These are phyloP conservation scores for Avena insularis DNA, from an alignment of 176 grass and related monocot species.

Conservation along the genomic window DNA sequence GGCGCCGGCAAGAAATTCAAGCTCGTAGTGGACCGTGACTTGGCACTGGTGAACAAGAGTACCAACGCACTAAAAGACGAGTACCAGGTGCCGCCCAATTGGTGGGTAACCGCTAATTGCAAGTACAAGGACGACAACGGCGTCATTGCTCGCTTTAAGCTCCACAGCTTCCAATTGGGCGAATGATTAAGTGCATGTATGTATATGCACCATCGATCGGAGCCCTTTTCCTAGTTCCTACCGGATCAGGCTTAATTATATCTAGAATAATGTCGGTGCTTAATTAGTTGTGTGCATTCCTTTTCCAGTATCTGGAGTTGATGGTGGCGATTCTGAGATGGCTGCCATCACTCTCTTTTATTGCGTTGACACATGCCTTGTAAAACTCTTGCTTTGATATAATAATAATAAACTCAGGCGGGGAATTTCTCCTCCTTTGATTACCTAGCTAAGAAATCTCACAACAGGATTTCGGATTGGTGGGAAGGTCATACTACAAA, in stretches of 20 bases:
- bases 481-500: too few relatives aligned
- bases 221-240: too few relatives aligned
- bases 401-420: too few relatives aligned
- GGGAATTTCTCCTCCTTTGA: too few relatives aligned
- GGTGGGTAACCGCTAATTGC: conserved; percentile 55
- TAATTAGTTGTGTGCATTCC: neutral
- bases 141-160: conserved; percentile 48
- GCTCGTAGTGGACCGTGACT: conserved; percentile 70
- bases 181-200: neutral
- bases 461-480: too few relatives aligned
- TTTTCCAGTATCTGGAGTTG: too few relatives aligned
- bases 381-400: too few relatives aligned
- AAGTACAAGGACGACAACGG: conserved; percentile 54
- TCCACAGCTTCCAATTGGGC: conserved; percentile 50
- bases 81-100: conserved; percentile 56
- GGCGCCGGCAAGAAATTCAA: conserved; percentile 51
- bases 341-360: too few relatives aligned
- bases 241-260: neutral
- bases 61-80: conserved; percentile 56
- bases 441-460: too few relatives aligned
- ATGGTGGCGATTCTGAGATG: too few relatives aligned
- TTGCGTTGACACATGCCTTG: too few relatives aligned
- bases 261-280: conserved; percentile 1
- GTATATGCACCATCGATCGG: neutral
- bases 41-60: conserved; percentile 69